Evolutionary conservation across 768 basidiomycete genomes (phyloP), one percentile per base, ranked within the genome.

Genomic region (Hysterangium stoloniferum): DNA sequence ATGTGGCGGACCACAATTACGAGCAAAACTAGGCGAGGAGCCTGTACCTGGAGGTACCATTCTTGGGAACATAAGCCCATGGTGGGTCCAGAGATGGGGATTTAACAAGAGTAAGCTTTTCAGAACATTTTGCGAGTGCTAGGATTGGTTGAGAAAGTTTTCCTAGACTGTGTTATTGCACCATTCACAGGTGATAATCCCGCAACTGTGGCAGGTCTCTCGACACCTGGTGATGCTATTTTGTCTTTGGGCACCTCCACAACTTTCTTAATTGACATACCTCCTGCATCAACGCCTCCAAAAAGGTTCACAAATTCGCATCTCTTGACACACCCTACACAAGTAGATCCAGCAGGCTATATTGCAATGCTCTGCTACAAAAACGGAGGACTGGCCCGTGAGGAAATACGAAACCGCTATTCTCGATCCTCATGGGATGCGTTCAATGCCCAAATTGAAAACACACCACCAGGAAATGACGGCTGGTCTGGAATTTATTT

Each of bases 311-410:
- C 80, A 3, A 82, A 81, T 6, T 88, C 84, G 4, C 86, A 86
- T 65, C 73, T 84, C 17, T 77, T 86, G 52, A 74, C 84, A 1
- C 81, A 85, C 61, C 87, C 84, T 2, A 82, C 80, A 0, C 50
- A 45, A 33, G 69, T 72, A n/a, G 59, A 57, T 17, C 61, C 66
- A 3, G 69, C 74, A 32, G 79, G 76, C 1, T 81, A 86, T 59
- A 90, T 93, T 61, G 85, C 82, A 28, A 95, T 95, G 90, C 76
- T 94, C 8, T 92, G 89, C 64, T 91, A 91, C 70, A 93, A 91
- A 66, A 87, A 92, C 57, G 88, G 88, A 19, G 84, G 86, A 0
- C 74, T 92, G 7, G 83, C 86, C 1, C 78, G 91, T 37, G 84
- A 91, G 61, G 75, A 82, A 55, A 73, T 93, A 15, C 79, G 85